Percentiles rank a stretch among this genome's conserved stretches.
Conservation (phyloP, 2,329 filamentous ascomycete genomes). For the Sporothrix brunneoviolacea region DNA sequence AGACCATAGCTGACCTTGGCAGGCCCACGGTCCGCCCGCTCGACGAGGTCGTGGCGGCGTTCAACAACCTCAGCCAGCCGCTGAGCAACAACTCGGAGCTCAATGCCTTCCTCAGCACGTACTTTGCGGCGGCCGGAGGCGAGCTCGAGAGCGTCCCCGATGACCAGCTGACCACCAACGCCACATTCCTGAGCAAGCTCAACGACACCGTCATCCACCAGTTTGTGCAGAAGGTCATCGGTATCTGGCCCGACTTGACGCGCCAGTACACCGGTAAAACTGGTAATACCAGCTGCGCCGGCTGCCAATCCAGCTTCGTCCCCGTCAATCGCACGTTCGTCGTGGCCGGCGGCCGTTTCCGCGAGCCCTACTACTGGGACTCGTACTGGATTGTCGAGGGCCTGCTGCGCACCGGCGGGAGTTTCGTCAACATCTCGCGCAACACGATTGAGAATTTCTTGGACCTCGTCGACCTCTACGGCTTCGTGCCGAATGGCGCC, state of each 20-base stretch:
- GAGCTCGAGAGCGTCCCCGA: conserved; percentile 51
- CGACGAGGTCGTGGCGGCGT: conserved; percentile 54
- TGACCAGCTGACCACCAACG: conserved; percentile 46
- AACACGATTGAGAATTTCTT: conserved; percentile 67
- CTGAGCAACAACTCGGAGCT: conserved; percentile 57
- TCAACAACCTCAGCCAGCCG: conserved; percentile 52
- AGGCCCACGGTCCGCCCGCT: conserved; percentile 55
- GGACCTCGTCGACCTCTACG: conserved; percentile 57
- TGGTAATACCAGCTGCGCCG: conserved; percentile 39
- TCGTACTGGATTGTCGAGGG: conserved; percentile 64
- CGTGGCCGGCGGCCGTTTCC: conserved; percentile 64
- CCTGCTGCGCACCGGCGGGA: conserved; percentile 56
- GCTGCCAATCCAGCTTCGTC: conserved; percentile 59
- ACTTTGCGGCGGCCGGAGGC: conserved; percentile 58
- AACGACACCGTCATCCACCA: conserved; percentile 52
- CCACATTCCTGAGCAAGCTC: conserved; percentile 51
- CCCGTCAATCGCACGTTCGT: conserved; percentile 62
- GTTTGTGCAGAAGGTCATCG: conserved; percentile 57
- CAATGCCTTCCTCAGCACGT: conserved; percentile 52
- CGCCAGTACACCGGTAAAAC: conserved; percentile 46
- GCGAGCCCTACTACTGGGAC: conserved; percentile 67
- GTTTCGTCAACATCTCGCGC: conserved; percentile 55
- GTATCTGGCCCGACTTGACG: conserved; percentile 64
- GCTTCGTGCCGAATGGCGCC: conserved; percentile 64
- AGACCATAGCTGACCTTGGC: not conserved